These are phyloP conservation scores for Papiliotrema fonsecae DNA, from an alignment of 1,284 basidiomycete genomes.

Conservation along the genomic window DNA sequence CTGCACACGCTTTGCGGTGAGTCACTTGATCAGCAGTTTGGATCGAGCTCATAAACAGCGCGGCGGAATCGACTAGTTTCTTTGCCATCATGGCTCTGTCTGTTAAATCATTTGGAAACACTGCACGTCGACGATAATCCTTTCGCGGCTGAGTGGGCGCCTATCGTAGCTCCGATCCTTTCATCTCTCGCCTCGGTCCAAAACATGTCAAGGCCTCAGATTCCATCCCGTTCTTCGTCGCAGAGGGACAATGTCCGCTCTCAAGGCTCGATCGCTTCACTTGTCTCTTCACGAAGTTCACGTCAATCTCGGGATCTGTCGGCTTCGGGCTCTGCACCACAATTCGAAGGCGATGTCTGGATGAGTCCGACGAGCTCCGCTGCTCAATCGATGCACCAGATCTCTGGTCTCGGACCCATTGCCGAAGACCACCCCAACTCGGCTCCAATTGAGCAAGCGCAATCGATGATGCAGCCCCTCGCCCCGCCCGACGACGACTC, in stretches of 20 bases:
- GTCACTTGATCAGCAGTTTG: slow-evolving; percentile 4
- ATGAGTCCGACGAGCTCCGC: slow-evolving; percentile 16
- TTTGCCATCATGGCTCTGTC: slow-evolving; percentile 90
- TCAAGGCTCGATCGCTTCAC: slow-evolving; percentile 16
- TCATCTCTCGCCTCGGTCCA: slow-evolving; percentile 1
- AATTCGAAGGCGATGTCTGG: slow-evolving; percentile 1
- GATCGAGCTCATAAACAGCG: slow-evolving; percentile 25
- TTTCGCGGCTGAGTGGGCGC: slow-evolving; percentile 85
- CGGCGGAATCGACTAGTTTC: slow-evolving; percentile 80
- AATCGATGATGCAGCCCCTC: slow-evolving; percentile 1
- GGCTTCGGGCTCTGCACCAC: background rate
- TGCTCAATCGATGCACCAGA: slow-evolving; percentile 16
- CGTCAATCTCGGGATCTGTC: slow-evolving; percentile 6
- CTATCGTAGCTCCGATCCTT: slow-evolving; percentile 67
- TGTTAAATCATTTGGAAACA: slow-evolving; percentile 73
- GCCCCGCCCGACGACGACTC: background rate
- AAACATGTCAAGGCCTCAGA: background rate
- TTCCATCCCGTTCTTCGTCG: slow-evolving; percentile 7
- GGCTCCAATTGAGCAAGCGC: slow-evolving; percentile 10
- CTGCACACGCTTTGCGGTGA: slow-evolving; percentile 77
- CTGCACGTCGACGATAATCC: slow-evolving; percentile 89
- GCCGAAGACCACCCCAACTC: slow-evolving; percentile 27
- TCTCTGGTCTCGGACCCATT: slow-evolving; percentile 14
- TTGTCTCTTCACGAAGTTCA: slow-evolving; percentile 6
- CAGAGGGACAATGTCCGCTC: slow-evolving; percentile 16